Percentiles rank a stretch among this genome's conserved stretches.
Evolutionary conservation across 208 protist species (phyloP).

Genomic region (Trypanosoma theileri): DNA sequence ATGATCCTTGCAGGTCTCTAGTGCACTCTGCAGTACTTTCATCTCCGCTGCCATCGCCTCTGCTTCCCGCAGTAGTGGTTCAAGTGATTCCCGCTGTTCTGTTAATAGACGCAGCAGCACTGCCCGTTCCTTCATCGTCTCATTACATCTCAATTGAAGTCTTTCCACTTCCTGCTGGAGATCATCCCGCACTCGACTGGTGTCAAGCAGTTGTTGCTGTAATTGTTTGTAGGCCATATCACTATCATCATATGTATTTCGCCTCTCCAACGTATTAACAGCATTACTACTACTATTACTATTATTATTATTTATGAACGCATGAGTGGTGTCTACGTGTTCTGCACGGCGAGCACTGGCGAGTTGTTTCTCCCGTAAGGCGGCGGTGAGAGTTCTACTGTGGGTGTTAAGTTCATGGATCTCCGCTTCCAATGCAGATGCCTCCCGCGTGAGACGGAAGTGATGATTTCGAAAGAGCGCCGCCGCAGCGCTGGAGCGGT

Average conservation of each 20-base stretch:
- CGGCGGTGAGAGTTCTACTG: not conserved
- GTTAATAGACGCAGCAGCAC: not conserved
- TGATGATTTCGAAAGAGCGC: conserved; percentile 9
- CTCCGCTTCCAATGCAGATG: not conserved
- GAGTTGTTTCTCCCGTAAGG: not conserved
- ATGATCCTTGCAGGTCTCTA: not conserved
- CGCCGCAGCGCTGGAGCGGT: not conserved
- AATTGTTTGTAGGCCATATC: not conserved
- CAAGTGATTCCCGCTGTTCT: not conserved
- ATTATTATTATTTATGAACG: not conserved
- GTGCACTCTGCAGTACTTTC: not conserved
- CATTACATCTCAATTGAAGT: conserved; percentile 4
- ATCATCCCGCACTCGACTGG: conserved; percentile 1
- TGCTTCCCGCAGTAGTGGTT: not conserved
- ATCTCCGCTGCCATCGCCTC: not conserved
- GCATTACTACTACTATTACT: not conserved
- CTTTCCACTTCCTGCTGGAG: not conserved
- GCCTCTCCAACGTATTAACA: not conserved
- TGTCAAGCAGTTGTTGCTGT: conserved; percentile 2
- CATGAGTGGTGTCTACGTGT: not conserved
- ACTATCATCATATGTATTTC: not conserved
- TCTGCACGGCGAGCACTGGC: too few relatives aligned
- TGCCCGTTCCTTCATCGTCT: not conserved
- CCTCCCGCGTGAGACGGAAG: not conserved
- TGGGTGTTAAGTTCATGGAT: not conserved